phyloP scores from a whole-genome alignment of 2,329 filamentous ascomycete species.

The Penicillium frequentans region DNA sequence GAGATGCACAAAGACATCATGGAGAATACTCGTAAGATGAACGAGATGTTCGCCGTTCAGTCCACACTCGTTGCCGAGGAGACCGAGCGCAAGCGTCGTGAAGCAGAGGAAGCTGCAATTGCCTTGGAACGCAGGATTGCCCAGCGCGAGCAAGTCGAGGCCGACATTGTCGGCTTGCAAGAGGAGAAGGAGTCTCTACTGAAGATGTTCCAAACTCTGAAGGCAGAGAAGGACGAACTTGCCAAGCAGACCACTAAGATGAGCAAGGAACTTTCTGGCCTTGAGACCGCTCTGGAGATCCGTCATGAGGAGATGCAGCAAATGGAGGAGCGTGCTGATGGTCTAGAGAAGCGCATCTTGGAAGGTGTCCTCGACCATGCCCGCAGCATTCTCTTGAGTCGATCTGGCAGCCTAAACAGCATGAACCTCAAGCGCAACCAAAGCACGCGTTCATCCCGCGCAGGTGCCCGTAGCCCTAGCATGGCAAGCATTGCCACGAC shows the following conservation, averaged over 20 bases:
- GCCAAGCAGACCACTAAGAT: conserved; percentile 75
- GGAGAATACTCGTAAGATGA: conserved; percentile 79
- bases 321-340: conserved; percentile 88
- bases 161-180: conserved; percentile 50
- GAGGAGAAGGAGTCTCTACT: conserved; percentile 65
- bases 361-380: conserved; percentile 97
- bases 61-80: conserved; percentile 64
- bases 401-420: conserved; percentile 56
- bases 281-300: conserved; percentile 86
- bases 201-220: conserved; percentile 52
- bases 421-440: conserved; percentile 56
- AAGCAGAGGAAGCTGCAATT: conserved; percentile 75
- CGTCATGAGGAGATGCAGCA: conserved; percentile 86
- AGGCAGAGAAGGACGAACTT: conserved; percentile 63
- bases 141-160: conserved; percentile 64
- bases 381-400: conserved; percentile 73
- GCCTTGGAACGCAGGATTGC: conserved; percentile 74
- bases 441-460: conserved; percentile 36
- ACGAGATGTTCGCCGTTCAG: conserved; percentile 59
- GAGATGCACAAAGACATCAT: conserved; percentile 87
- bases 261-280: conserved; percentile 80
- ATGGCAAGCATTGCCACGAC: conserved; percentile 32
- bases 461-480: conserved; percentile 34
- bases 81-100: conserved; percentile 74
- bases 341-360: conserved; percentile 85